A percentile compares a stretch with the other conserved stretches of the same genome.
These are phyloP conservation scores for Colletotrichum gloeosporioides DNA, from an alignment of 2,329 filamentous ascomycete species.

Conservation along the genomic window DNA sequence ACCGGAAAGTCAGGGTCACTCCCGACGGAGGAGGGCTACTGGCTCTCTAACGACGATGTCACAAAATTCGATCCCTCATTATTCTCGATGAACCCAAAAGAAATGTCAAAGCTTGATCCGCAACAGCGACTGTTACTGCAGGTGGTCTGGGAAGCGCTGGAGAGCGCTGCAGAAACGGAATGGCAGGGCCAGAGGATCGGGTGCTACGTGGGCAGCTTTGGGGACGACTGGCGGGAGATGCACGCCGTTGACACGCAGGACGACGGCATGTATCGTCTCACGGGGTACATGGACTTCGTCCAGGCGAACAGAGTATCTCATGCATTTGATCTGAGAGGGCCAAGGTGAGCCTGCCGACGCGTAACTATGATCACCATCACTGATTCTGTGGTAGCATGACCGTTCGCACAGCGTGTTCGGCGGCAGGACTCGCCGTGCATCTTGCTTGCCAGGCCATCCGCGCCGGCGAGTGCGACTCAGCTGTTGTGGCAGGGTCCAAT, in stretches of 20 bases:
- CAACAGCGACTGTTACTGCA: slow-evolving; percentile 35
- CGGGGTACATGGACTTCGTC: slow-evolving; percentile 25
- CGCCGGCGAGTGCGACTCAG: slow-evolving; percentile 29
- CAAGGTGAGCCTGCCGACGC: background rate
- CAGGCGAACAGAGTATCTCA: slow-evolving; percentile 28
- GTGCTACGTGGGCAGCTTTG: slow-evolving; percentile 31
- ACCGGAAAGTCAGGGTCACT: background rate
- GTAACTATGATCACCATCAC: background rate
- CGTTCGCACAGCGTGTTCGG: slow-evolving; percentile 40
- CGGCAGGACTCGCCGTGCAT: slow-evolving; percentile 33
- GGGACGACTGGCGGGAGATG: slow-evolving; percentile 29
- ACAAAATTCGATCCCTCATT: slow-evolving; percentile 1
- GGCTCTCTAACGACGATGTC: background rate
- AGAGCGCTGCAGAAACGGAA: slow-evolving; percentile 29
- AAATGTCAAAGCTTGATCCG: slow-evolving; percentile 32
- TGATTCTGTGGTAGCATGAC: slow-evolving; percentile 29
- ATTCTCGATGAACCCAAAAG: slow-evolving; percentile 32
- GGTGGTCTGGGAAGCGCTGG: slow-evolving; percentile 34
- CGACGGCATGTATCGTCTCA: background rate
- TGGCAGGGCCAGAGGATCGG: slow-evolving; percentile 31
- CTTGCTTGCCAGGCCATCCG: slow-evolving; percentile 33
- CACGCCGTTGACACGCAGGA: slow-evolving; percentile 12
- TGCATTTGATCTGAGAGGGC: slow-evolving; percentile 9
- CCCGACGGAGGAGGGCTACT: slow-evolving; percentile 5
- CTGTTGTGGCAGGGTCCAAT: slow-evolving; percentile 36